Base-by-base conservation (phyloP, 2,329 filamentous ascomycete species). In the Nemania sp. region DNA sequence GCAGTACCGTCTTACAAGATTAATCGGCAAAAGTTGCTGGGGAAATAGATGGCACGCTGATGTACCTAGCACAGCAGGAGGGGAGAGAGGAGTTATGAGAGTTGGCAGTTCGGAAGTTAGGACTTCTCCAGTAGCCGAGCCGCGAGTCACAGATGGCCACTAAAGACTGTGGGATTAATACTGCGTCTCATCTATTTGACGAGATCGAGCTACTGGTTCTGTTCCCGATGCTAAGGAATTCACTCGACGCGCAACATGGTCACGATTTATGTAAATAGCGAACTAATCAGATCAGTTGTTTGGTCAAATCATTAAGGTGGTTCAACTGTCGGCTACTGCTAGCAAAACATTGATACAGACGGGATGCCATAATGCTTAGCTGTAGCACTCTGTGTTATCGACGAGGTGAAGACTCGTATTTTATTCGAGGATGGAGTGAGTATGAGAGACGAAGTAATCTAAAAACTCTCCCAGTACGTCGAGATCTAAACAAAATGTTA, bases 21-120 rank as follows among this genome's bases (percentile, higher is more conserved):
- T 21, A 15, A 29, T 55, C 39, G 40, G 51, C 15, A 60, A 51
- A 46, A 46, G 48, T 47, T 46, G 29, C 55, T 34, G 7, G 32
- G 15, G 7, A 29, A 29, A 7, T 29, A 3, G 25, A 29, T 29
- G 25, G 25, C 25, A 29, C 7, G 7, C 7, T 29, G 25, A 29
- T 29, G 25, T 29, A 29, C 25, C 25, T 29, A 29, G 7, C 25
- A 29, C 25, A 29, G 25, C 3, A 29, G 7, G 7, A 29, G 25
- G 25, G 25, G 25, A 29, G 25, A 29, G 25, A 29, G 25, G 25
- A 29, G 3, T 29, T 29, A 29, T 3, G 25, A 29, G 25, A 29
- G 25, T 7, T 29, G 25, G 25, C 25, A 29, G 25, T 7, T 29
- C 25, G 4, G 25, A 29, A 29, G 25, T 29, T 29, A 29, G 4